phyloP scores from a whole-genome alignment of 2,329 filamentous ascomycete genomes.

The Arthrobotrys pseudoclavata region DNA sequence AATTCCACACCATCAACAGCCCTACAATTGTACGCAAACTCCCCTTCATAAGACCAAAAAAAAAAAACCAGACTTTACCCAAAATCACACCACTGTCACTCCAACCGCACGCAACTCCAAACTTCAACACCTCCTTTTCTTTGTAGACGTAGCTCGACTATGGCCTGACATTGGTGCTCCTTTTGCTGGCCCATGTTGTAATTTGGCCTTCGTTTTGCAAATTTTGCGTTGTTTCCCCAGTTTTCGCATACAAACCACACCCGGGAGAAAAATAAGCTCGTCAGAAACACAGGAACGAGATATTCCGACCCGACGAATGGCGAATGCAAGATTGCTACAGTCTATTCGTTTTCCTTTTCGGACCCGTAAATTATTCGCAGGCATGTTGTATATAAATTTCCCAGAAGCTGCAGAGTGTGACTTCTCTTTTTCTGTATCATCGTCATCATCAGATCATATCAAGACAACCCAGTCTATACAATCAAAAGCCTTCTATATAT shows the following conservation, averaged over 20 bases:
- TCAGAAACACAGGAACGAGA: constrained; percentile 27
- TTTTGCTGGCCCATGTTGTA: constrained; percentile 34
- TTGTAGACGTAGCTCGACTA: constrained; percentile 46
- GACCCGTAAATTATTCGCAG: constrained; percentile 54
- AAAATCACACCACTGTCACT: constrained; percentile 54
- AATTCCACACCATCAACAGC: constrained; percentile 41
- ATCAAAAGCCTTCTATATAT: constrained; percentile 36
- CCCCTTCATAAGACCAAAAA: neutral
- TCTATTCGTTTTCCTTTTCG: neutral
- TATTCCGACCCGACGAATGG: constrained; percentile 33
- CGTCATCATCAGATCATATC: constrained; percentile 59
- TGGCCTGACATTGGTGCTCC: constrained; percentile 48
- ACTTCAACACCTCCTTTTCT: constrained; percentile 8
- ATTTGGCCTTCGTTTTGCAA: neutral
- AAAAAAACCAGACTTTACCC: neutral
- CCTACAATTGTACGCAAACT: neutral
- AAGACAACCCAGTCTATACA: constrained; percentile 39
- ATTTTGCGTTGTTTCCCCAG: constrained; percentile 35
- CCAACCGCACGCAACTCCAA: constrained; percentile 48
- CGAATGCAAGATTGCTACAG: constrained; percentile 39
- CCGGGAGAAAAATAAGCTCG: constrained; percentile 30
- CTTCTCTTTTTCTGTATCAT: constrained; percentile 31
- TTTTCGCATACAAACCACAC: constrained; percentile 12
- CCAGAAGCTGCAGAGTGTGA: constrained; percentile 6
- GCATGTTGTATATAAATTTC: constrained; percentile 48